These are phyloP conservation scores for Xanthoconium separans DNA, from an alignment of 1,284 basidiomycete genomes.

Conservation along the genomic window DNA sequence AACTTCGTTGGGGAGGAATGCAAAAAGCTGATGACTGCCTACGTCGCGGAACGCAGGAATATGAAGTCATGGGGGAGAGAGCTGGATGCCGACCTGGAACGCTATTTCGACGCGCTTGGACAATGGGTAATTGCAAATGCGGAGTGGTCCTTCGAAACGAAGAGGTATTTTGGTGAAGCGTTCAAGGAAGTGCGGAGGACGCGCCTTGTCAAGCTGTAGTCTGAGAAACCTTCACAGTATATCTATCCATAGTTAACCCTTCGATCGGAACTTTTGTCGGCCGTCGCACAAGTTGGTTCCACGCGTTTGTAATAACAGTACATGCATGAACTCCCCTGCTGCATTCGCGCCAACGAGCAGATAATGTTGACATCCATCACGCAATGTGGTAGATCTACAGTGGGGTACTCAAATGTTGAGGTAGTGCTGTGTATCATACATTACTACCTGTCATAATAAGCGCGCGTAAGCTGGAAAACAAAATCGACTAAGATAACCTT, in stretches of 20 bases:
- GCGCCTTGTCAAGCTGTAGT: slow-evolving; percentile 21
- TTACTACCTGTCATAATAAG: background rate
- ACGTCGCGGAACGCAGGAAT: slow-evolving; percentile 44
- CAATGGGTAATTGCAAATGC: slow-evolving; percentile 52
- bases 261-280: slow-evolving; percentile 2
- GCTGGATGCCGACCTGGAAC: slow-evolving; percentile 47
- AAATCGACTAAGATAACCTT: background rate
- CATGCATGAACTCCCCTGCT: slow-evolving; percentile 11
- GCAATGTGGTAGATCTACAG: slow-evolving; percentile 12
- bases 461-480: background rate
- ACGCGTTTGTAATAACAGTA: slow-evolving; percentile 15
- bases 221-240: background rate
- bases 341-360: slow-evolving; percentile 6
- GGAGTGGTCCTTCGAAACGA: slow-evolving; percentile 59
- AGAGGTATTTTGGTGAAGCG: slow-evolving; percentile 51
- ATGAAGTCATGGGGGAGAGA: slow-evolving; percentile 50
- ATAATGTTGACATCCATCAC: slow-evolving; percentile 9
- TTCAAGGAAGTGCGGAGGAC: slow-evolving; percentile 21
- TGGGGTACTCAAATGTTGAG: slow-evolving; percentile 12
- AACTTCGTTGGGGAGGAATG: slow-evolving; percentile 52
- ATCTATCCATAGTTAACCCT: background rate
- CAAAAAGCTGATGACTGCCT: slow-evolving; percentile 37
- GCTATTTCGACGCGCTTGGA: slow-evolving; percentile 47
- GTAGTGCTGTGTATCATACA: background rate
- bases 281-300: background rate